Evolutionary conservation across 768 basidiomycete species (phyloP), one percentile per base, ranked within the genome.

Genomic region (Galerina sulciceps): DNA sequence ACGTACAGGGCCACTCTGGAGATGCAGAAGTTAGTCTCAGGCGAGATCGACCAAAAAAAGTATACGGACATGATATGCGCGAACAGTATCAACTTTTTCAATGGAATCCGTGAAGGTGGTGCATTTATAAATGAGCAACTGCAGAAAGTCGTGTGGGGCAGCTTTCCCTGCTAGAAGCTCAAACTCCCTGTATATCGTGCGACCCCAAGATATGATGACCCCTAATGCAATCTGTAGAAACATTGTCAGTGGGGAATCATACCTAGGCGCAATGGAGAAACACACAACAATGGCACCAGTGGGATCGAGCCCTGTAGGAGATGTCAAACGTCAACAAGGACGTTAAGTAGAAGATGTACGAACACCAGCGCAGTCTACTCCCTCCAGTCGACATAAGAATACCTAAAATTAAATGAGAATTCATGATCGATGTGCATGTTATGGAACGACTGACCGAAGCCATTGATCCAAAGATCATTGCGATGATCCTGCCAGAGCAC

Each of bases 401-500:
- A 71, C 89, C 90, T 92, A 46, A 44, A 37, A 53, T n/a, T 31
- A 40, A 45, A 45, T 58, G 20, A 54, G 53, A 45, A n/a, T 48
- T 26, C 14, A 37, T 37, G 23, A 37, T 22, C 13, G 13, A 26
- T 26, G 60, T 42, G 6, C 41, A n/a, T 38, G 20, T 44, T 45
- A 14, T n/a, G 26, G 15, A 40, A n/a, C 26, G 3, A 55, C 80
- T 35, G 60, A 89, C 89, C 89, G 60, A 91, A 90, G 22, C 82
- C 77, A 67, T 94, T 94, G 69, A 94, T 87, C 69, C 86, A 91
- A n/a, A 94, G 70, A 67, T 96, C 96, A 67, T 95, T 98, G 64
- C 96, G 81, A 63, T 98, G 96, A 69, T 99, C 96, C 72, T 97
- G 93, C 94, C 94, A 98, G 26, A 97, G 82, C n/a, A 97, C 86